These are phyloP conservation scores for Neocatenulostroma microsporum DNA, from an alignment of 2,329 filamentous ascomycete species.

Conservation along the genomic window DNA sequence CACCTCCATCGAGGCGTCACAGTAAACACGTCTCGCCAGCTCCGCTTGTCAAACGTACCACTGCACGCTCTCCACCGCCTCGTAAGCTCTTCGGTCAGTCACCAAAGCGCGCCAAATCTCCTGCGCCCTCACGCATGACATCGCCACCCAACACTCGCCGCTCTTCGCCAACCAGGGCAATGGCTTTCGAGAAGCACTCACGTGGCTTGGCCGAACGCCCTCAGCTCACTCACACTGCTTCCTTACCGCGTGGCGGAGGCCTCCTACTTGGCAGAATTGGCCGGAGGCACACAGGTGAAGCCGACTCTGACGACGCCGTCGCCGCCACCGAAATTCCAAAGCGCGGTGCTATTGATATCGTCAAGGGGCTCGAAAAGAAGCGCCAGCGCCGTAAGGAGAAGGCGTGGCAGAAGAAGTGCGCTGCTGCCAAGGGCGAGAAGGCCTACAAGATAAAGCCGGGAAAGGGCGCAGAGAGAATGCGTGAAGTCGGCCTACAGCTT, in stretches of 20 bases:
- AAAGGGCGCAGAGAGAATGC: slow-evolving; percentile 87
- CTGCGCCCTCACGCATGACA: slow-evolving; percentile 36
- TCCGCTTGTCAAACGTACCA: slow-evolving; percentile 8
- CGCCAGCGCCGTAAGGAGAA: slow-evolving; percentile 89
- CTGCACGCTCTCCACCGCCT: slow-evolving; percentile 30
- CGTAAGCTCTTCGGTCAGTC: slow-evolving; percentile 61
- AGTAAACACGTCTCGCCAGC: slow-evolving; percentile 37
- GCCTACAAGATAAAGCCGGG: slow-evolving; percentile 68
- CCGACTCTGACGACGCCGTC: slow-evolving; percentile 13
- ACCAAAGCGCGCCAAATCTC: slow-evolving; percentile 52
- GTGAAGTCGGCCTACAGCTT: slow-evolving; percentile 80
- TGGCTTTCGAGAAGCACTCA: slow-evolving; percentile 40
- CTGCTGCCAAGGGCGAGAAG: slow-evolving; percentile 53
- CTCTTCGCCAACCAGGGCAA: slow-evolving; percentile 35
- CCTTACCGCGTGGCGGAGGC: slow-evolving; percentile 70
- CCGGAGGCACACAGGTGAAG: too few species aligned
- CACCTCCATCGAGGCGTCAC: slow-evolving; percentile 38
- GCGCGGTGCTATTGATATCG: slow-evolving; percentile 93
- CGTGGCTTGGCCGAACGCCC: slow-evolving; percentile 53
- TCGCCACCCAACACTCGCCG: slow-evolving; percentile 61
- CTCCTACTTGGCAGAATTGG: slow-evolving; percentile 39
- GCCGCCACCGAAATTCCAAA: slow-evolving; percentile 60
- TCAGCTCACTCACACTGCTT: slow-evolving; percentile 69
- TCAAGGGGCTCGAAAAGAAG: slow-evolving; percentile 92
- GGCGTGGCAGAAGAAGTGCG: slow-evolving; percentile 80